A percentile compares a stretch with the other conserved stretches of the same genome.
Conservation (phyloP, 768 basidiomycete species). For the Pisolithus sp. region DNA sequence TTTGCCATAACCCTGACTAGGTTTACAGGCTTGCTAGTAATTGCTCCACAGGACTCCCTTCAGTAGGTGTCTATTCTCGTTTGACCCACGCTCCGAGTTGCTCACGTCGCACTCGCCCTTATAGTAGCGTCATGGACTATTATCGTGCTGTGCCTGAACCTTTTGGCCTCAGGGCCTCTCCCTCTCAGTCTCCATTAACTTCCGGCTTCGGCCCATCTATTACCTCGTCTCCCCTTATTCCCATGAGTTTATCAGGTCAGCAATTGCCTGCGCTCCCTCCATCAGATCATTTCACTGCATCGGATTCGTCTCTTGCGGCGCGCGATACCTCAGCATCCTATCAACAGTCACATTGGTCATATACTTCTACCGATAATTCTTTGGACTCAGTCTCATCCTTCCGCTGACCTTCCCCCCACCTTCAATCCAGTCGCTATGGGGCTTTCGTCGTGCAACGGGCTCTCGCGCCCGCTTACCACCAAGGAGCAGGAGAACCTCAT, state of each 20-base stretch:
- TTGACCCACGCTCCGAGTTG: too few species aligned
- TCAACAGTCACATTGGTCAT: conserved; percentile 6
- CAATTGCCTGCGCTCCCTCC: neutral
- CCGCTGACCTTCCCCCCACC: conserved; percentile 4
- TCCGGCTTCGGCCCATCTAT: neutral
- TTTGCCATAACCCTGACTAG: neutral
- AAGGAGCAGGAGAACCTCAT: conserved; percentile 65
- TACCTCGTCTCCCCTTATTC: neutral
- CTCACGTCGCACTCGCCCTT: neutral
- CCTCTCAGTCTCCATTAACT: neutral
- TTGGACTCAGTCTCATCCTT: conserved; percentile 6
- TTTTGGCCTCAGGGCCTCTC: neutral
- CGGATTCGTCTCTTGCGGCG: neutral
- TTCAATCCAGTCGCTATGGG: conserved; percentile 21
- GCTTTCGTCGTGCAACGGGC: conserved; percentile 19
- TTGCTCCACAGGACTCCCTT: neutral
- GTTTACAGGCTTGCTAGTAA: neutral
- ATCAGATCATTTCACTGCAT: conserved; percentile 6
- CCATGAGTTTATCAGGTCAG: neutral
- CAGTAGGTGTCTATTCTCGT: neutral
- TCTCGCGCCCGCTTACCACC: conserved; percentile 46
- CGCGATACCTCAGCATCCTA: conserved; percentile 1
- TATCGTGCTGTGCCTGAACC: neutral
- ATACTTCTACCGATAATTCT: neutral
- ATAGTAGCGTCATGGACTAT: neutral